Evolutionary conservation across 2,329 filamentous ascomycete species (phyloP).

Genomic region (Exophiala lecanii-corni): DNA sequence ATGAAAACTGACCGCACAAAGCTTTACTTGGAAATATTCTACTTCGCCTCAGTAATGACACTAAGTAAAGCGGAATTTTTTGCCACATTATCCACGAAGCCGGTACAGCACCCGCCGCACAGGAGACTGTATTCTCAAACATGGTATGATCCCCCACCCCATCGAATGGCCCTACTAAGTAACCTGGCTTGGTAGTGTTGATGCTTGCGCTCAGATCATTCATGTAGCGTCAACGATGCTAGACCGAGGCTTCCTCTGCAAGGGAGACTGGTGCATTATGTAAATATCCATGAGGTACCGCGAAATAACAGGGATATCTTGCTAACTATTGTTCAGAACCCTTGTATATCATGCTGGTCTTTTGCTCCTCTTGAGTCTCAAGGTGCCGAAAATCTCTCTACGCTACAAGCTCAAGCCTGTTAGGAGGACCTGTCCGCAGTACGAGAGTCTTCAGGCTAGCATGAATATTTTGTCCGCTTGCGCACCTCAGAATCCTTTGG

Average conservation of each 20-base stretch:
- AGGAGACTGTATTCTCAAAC: background rate
- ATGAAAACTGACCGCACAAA: background rate
- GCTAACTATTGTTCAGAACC: background rate
- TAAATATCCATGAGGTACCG: background rate
- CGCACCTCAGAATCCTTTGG: background rate
- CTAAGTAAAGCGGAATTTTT: slow-evolving; percentile 4
- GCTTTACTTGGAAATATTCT: slow-evolving; percentile 5
- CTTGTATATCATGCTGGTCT: slow-evolving; percentile 4
- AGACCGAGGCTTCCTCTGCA: background rate
- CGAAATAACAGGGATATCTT: background rate
- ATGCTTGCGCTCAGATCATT: background rate
- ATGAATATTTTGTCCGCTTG: slow-evolving; percentile 1
- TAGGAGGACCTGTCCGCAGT: background rate
- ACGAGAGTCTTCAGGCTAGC: background rate
- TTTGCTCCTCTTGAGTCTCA: slow-evolving; percentile 3
- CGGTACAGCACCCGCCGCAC: background rate
- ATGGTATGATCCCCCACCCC: background rate
- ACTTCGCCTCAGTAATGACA: slow-evolving; percentile 1
- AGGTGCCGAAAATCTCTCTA: background rate
- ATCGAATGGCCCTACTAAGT: background rate
- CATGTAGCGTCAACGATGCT: background rate
- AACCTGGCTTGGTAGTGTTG: background rate
- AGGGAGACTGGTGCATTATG: background rate
- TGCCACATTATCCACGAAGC: background rate
- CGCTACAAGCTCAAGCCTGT: slow-evolving; percentile 1